A percentile compares a stretch with the other conserved stretches of the same genome.
phyloP scores from a whole-genome alignment of 208 protist genomes.

The Lotmaria passim region DNA sequence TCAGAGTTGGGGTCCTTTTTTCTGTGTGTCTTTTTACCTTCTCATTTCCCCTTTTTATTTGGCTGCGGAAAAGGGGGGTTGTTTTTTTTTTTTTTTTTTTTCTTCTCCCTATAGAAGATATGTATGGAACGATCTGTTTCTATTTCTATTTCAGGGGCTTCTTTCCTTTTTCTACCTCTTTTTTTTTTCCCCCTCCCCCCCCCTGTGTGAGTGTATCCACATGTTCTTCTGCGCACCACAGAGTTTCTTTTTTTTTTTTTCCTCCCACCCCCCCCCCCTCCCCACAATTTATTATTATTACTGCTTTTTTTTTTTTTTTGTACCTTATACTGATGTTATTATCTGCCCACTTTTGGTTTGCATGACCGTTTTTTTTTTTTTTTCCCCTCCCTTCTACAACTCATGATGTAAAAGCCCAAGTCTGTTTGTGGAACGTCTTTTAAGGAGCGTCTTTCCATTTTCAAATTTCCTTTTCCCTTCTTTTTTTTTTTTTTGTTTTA shows the following conservation, averaged over 20 bases:
- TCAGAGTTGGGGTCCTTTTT: no score
- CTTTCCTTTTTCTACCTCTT: neutral
- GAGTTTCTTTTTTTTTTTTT: neutral
- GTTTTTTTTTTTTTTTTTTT: slow-evolving; percentile 22
- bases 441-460: neutral
- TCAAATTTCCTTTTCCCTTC: slow-evolving; percentile 7
- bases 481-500: slow-evolving; percentile 1
- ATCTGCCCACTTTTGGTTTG: neutral
- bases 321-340: no score
- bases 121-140: no score
- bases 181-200: neutral
- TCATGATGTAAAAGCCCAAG: no score
- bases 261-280: neutral
- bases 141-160: neutral
- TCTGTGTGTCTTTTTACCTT: neutral
- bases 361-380: slow-evolving; percentile 14
- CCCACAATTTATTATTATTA: neutral
- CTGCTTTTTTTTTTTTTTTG: slow-evolving; percentile 10
- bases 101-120: no score
- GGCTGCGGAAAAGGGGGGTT: neutral
- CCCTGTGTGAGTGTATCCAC: no score
- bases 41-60: slow-evolving; percentile 9
- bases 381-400: neutral
- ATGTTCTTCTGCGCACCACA: no score
- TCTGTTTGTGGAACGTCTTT: no score